Conservation (phyloP, 140 eudicot genomes). For the Senecio squalidus region DNA sequence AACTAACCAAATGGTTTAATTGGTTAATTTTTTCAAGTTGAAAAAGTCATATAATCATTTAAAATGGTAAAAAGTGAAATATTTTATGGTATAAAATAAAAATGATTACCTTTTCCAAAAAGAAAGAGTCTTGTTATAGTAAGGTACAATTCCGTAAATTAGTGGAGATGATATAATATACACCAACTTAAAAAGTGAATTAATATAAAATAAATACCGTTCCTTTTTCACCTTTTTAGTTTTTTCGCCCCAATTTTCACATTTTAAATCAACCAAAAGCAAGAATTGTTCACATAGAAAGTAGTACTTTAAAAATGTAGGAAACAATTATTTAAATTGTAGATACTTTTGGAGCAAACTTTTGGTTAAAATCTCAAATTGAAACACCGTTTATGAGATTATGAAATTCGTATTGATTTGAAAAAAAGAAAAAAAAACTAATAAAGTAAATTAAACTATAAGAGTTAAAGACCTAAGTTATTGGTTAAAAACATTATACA, state of each 20-base stretch:
- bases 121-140: constrained; percentile 7
- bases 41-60: constrained; percentile 1
- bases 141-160: constrained; percentile 18
- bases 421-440: no score
- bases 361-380: no score
- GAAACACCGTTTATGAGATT: no score
- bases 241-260: background rate
- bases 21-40: constrained; percentile 6
- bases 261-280: constrained; percentile 9
- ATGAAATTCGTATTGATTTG: no score
- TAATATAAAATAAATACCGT: background rate
- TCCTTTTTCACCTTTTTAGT: background rate
- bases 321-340: no score
- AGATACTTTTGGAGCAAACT: no score
- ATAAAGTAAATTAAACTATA: no score
- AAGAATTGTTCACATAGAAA: constrained; percentile 1
- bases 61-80: background rate
- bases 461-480: no score
- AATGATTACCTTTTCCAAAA: background rate
- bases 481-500: no score
- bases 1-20: background rate
- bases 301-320: background rate
- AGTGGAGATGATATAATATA: constrained; percentile 14
- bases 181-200: background rate
- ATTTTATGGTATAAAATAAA: background rate